phyloP scores from a whole-genome alignment of 441 rosid species.

The Omphalea diandra region DNA sequence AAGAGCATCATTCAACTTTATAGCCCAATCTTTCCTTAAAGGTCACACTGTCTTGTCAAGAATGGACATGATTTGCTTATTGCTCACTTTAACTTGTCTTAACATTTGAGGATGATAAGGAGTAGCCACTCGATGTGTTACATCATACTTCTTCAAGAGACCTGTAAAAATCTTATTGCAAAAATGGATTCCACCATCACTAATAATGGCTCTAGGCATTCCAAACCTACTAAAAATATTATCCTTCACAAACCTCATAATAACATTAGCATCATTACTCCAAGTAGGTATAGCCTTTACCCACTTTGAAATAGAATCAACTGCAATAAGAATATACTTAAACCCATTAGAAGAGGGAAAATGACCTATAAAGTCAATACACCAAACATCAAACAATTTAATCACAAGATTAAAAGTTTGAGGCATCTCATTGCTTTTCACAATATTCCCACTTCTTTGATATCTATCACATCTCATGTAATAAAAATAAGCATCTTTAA shows the following conservation, averaged over 20 bases:
- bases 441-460: not conserved
- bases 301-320: not conserved
- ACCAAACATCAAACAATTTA: not conserved
- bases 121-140: too few relatives aligned
- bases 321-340: not conserved
- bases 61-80: too few relatives aligned
- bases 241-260: not conserved
- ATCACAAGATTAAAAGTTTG: not conserved
- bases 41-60: not conserved
- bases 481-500: not conserved
- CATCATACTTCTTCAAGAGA: not conserved
- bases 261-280: not conserved
- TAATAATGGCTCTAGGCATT: not conserved
- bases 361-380: not conserved
- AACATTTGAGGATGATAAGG: too few relatives aligned
- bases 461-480: not conserved
- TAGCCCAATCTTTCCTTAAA: too few relatives aligned
- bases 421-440: not conserved
- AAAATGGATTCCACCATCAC: not conserved
- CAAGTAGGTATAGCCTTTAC: too few relatives aligned
- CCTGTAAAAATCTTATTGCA: not conserved
- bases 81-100: not conserved
- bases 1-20: not conserved
- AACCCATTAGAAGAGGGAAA: not conserved
- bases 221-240: not conserved